phyloP scores from a whole-genome alignment of 148 eudicot genomes.

The Tetragonia tetragonoides region DNA sequence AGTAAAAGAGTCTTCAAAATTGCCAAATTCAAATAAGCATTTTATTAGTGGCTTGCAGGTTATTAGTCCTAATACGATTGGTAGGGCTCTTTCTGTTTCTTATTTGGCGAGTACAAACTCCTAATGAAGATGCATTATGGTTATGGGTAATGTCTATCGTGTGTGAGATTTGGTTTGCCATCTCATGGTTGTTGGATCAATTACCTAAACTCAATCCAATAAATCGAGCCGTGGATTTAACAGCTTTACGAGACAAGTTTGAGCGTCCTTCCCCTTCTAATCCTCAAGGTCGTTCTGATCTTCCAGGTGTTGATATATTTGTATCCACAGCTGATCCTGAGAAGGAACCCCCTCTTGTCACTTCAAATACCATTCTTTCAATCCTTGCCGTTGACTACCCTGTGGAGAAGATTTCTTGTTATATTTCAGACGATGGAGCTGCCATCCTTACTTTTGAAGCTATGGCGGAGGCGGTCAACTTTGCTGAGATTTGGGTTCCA shows the following conservation, averaged over 20 bases:
- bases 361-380: slow-evolving; percentile 81
- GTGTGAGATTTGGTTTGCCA: slow-evolving; percentile 86
- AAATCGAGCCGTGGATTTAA: slow-evolving; percentile 67
- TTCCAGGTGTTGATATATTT: slow-evolving; percentile 77
- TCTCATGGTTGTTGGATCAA: slow-evolving; percentile 87
- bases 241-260: slow-evolving; percentile 71
- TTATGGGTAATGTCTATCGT: slow-evolving; percentile 72
- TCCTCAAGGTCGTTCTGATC: slow-evolving; percentile 81
- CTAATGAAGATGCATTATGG: slow-evolving; percentile 77
- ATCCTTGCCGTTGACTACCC: slow-evolving; percentile 82
- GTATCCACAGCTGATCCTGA: slow-evolving; percentile 92
- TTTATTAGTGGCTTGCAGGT: slow-evolving; percentile 40
- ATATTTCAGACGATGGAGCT: slow-evolving; percentile 90
- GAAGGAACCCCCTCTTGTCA: slow-evolving; percentile 88
- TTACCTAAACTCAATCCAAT: slow-evolving; percentile 92
- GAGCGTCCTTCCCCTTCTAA: slow-evolving; percentile 52
- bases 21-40: slow-evolving; percentile 21
- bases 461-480: slow-evolving; percentile 89
- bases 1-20: not conserved
- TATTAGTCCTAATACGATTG: slow-evolving; percentile 62
- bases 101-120: slow-evolving; percentile 58
- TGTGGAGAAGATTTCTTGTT: slow-evolving; percentile 66
- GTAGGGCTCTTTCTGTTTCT: slow-evolving; percentile 53
- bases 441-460: slow-evolving; percentile 88
- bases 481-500: slow-evolving; percentile 85